These are phyloP conservation scores for Gossypium laxum DNA, from an alignment of 441 rosid genomes.

Conservation along the genomic window DNA sequence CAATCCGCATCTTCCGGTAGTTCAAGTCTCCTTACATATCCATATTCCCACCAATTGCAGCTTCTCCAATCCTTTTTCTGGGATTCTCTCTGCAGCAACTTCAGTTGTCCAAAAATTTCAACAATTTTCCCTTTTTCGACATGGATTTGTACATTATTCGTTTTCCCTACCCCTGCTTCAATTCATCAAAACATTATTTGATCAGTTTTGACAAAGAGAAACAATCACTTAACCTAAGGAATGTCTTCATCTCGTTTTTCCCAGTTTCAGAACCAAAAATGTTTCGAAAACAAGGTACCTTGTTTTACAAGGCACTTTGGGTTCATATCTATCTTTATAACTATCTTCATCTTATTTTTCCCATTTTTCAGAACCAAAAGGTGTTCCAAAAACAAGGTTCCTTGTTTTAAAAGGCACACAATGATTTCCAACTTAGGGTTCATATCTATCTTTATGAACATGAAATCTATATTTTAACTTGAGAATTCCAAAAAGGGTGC, in stretches of 20 bases:
- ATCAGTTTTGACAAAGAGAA: not conserved
- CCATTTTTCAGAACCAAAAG: not conserved
- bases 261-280: not conserved
- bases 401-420: not conserved
- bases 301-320: not conserved
- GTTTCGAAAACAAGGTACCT: not conserved
- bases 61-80: conserved; percentile 64
- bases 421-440: not conserved
- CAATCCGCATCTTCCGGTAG: conserved; percentile 65
- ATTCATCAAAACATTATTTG: conserved; percentile 1
- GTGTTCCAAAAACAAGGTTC: not conserved
- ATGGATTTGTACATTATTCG: conserved; percentile 28
- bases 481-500: not conserved
- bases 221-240: not conserved
- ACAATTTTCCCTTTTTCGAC: conserved; percentile 56
- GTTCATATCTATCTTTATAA: not conserved
- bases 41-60: conserved; percentile 80
- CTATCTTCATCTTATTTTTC: not conserved
- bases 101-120: conserved; percentile 74
- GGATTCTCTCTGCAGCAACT: conserved; percentile 33
- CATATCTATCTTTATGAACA: not conserved
- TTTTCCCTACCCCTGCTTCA: conserved; percentile 40
- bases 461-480: conserved; percentile 3
- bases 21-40: conserved; percentile 75
- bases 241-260: not conserved